Evolutionary conservation across 2,329 filamentous ascomycete species (phyloP), one percentile per base, ranked within the genome.

Genomic region (Botrytis sinoallii): DNA sequence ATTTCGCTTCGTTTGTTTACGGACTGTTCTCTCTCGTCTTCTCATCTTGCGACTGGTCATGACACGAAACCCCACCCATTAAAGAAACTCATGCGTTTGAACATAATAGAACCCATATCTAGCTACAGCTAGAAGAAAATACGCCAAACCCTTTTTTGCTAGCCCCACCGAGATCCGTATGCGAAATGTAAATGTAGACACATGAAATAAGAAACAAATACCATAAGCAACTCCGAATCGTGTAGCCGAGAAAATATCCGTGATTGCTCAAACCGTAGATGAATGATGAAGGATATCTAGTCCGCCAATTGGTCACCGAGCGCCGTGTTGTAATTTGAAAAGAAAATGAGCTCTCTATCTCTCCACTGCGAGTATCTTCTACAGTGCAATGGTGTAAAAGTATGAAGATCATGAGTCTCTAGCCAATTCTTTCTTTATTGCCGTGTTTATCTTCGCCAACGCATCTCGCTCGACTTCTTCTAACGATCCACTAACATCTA

Each of bases 401-500:
- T 46, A 22, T 22, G 35, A 38, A 18, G 35, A 61, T 72, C 14
- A 69, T 46, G 73, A 75, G 63, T 77, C 75, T 25, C 42, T 74
- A 14, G 68, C 48, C 64, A 76, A 48, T 25, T 75, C 75, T 6
- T 71, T 48, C 59, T 74, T 61, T 25, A 81, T 69, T 6, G 75
- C 76, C 25, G 76, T 57, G 38, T 74, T 69, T n/a, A 91, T 90
- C 76, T 85, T 85, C 48, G 85, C 83, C 67, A 92, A 82, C 3
- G 91, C 88, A 70, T 89, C 86, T 38, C 83, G 82, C 83, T 90
- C 86, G 73, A 95, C 91, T 69, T 88, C 84, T 68, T 90, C 84
- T 77, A 87, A 76, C 71, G 87, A 80, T 74, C 85, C 82, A 84
- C 88, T 89, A 72, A 92, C 91, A 81, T 94, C 91, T 74, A 95